phyloP scores from a whole-genome alignment of 345 rosid genomes.

The Eucalyptus sp. region DNA sequence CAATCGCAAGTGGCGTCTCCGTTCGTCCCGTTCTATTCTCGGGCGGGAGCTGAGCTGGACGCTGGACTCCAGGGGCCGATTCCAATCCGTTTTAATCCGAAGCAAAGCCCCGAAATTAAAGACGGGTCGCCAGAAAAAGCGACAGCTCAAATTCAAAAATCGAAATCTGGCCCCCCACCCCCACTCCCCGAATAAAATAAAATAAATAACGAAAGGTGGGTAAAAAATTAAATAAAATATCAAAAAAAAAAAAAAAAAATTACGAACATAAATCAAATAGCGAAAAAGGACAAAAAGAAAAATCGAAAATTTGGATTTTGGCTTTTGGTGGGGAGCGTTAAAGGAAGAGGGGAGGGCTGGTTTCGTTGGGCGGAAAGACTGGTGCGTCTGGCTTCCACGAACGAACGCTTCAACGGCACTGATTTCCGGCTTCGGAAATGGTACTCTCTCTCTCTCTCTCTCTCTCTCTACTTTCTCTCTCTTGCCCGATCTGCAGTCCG shows the following conservation, averaged over 20 bases:
- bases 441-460: neutral
- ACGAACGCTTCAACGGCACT: slow-evolving; percentile 11
- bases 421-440: neutral
- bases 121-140: neutral
- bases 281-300: neutral
- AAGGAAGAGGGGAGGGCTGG: neutral
- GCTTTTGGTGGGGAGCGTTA: neutral
- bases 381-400: neutral
- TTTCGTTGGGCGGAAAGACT: neutral
- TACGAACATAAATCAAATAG: neutral
- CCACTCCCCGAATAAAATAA: neutral
- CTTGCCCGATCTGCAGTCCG: neutral
- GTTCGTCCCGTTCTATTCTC: neutral
- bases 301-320: neutral
- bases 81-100: neutral
- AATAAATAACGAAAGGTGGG: neutral
- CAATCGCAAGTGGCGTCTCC: too few species aligned
- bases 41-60: neutral
- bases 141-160: neutral
- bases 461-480: neutral
- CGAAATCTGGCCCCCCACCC: neutral
- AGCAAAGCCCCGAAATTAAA: neutral
- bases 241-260: neutral
- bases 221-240: too few species aligned
- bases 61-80: neutral